Conservation (phyloP, 2,329 filamentous ascomycete genomes). For the Penicillium sumatraense region DNA sequence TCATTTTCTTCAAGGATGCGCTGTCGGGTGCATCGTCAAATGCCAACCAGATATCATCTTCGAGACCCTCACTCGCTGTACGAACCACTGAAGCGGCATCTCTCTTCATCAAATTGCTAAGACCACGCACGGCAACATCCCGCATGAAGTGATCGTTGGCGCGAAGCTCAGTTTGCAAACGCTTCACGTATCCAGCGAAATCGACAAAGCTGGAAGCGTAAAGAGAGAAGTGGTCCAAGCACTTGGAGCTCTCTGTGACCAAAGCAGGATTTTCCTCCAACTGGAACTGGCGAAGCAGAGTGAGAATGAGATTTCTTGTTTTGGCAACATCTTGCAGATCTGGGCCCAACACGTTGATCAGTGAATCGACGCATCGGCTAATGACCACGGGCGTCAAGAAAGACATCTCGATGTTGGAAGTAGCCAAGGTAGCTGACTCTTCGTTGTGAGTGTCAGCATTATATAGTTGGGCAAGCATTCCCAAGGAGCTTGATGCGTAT, state of each 20-base stretch:
- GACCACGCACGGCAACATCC: slow-evolving; percentile 80
- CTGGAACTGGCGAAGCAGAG: slow-evolving; percentile 80
- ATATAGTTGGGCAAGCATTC: slow-evolving; percentile 93
- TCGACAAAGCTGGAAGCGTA: slow-evolving; percentile 89
- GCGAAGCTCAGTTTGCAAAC: slow-evolving; percentile 77
- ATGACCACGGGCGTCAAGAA: slow-evolving; percentile 81
- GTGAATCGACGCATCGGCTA: slow-evolving; percentile 86
- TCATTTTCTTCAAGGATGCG: slow-evolving; percentile 80
- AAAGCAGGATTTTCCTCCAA: slow-evolving; percentile 73
- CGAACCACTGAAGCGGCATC: slow-evolving; percentile 81
- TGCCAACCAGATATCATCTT: slow-evolving; percentile 89
- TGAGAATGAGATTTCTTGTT: slow-evolving; percentile 89
- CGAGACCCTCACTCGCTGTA: slow-evolving; percentile 76
- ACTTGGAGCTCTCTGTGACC: slow-evolving; percentile 76
- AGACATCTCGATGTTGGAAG: slow-evolving; percentile 89
- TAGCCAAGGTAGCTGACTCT: slow-evolving; percentile 76
- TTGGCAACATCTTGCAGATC: slow-evolving; percentile 92
- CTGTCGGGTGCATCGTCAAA: slow-evolving; percentile 79
- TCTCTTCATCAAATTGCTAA: slow-evolving; percentile 94
- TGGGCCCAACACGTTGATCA: slow-evolving; percentile 94
- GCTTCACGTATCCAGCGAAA: slow-evolving; percentile 79
- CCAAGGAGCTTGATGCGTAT: slow-evolving; percentile 87
- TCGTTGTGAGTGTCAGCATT: slow-evolving; percentile 88
- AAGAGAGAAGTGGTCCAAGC: slow-evolving; percentile 86
- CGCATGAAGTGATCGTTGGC: slow-evolving; percentile 71